Evolutionary conservation across 371 early-diverging fungal species (phyloP).

Genomic region (Apophysomyces trapeziformis): DNA sequence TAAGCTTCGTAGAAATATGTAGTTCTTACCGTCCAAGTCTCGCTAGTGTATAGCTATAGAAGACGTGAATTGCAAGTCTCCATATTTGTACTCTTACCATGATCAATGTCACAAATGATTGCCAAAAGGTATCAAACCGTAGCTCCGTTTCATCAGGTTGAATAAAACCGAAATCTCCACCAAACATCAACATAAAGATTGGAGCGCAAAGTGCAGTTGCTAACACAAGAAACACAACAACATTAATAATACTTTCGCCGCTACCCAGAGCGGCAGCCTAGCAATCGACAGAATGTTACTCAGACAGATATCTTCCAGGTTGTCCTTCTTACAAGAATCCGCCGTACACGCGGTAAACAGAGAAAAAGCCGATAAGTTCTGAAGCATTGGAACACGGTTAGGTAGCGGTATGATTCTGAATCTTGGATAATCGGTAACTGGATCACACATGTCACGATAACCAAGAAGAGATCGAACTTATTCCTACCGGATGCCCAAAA

Average conservation of each 20-base stretch:
- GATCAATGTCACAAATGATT: constrained; percentile 52
- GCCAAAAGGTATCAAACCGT: constrained; percentile 54
- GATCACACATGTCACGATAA: constrained; percentile 55
- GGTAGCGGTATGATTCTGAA: constrained; percentile 52
- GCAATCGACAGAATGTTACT: no score
- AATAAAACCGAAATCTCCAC: constrained; percentile 45
- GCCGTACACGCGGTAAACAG: constrained; percentile 57
- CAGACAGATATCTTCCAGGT: background rate
- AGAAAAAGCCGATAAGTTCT: constrained; percentile 58
- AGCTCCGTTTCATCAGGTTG: constrained; percentile 26
- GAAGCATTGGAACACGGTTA: constrained; percentile 59
- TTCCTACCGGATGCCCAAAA: constrained; percentile 58
- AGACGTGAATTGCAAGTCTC: background rate
- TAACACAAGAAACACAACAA: constrained; percentile 43
- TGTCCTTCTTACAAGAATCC: constrained; percentile 43
- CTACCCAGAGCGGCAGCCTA: constrained; percentile 50
- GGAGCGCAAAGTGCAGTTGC: constrained; percentile 46
- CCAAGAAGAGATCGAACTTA: constrained; percentile 53
- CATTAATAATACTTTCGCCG: constrained; percentile 53
- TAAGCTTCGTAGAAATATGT: background rate
- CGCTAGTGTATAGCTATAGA: constrained; percentile 56
- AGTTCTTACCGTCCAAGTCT: constrained; percentile 59
- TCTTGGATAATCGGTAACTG: constrained; percentile 59
- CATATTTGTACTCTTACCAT: constrained; percentile 35
- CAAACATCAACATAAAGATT: constrained; percentile 55